Evolutionary conservation across 164 flowering plant genomes (phyloP), one percentile per base, ranked within the genome.

Genomic region (Vitis rotundifolia): DNA sequence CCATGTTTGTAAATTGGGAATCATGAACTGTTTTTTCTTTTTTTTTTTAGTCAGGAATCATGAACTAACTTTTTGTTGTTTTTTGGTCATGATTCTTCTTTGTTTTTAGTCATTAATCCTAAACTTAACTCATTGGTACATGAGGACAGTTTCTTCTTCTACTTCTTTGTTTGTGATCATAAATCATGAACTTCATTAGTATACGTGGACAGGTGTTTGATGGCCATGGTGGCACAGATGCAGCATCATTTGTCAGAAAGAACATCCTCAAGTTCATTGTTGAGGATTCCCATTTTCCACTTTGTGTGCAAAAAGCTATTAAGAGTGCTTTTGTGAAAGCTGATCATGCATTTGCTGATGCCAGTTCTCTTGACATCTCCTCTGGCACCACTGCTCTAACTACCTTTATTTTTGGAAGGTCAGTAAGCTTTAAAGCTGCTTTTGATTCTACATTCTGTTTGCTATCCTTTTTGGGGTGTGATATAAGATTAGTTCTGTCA

Each of bases 301-400:
- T 62, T n/a, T 78, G 81, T 73, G 69, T 87, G 67, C 81, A 87
- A 70, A 87, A 87, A 70, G 97, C 99, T 49, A 74, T 94, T 18
- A 86, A 71, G 72, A 89, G 84, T 79, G 99, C 97, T 37, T 94
- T 83, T 78, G 56, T 85, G 37, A 88, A 79, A 74, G 90, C 89
- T 66, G 98, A 94, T 76, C 80, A 87, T 80, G 97, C 90, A 48
- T 89, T 92, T 85, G 97, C 97, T 8, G 95, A 94, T 80, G 79
- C 80, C 29, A 70, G 69, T 75, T 80, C 89, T 56, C 84, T 91
- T 6, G 97, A 94, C 75, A 89, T 79, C 55, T 87, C 99, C 22
- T 94, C 99, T 61, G 97, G 99, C 67, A 94, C 99, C 26, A 94
- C 99, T 22, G 99, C 92, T n/a, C 75, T 94, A 50, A 83, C 97